Evolutionary conservation across 768 basidiomycete species (phyloP).

Genomic region (Mycena rosella): DNA sequence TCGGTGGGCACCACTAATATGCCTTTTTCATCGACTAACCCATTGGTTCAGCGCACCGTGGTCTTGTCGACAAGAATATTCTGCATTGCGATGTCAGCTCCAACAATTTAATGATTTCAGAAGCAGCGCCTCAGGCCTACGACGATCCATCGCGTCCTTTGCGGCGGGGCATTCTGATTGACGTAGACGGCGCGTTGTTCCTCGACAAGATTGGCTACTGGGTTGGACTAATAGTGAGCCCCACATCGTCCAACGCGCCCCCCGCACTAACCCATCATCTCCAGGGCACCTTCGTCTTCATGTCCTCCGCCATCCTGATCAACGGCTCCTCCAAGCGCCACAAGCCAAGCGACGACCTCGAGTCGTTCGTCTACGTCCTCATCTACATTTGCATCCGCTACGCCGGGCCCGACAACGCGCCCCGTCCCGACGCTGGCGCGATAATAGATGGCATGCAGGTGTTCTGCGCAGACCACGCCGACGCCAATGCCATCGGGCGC

Average conservation of each 20-base stretch:
- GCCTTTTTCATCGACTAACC: background rate
- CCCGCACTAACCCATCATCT: background rate
- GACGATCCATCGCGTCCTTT: background rate
- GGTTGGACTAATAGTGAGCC: constrained; percentile 20
- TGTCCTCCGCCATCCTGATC: constrained; percentile 25
- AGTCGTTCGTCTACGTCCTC: constrained; percentile 25
- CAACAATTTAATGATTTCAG: constrained; percentile 28
- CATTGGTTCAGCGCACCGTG: constrained; percentile 1
- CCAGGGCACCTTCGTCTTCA: constrained; percentile 26
- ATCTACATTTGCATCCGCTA: constrained; percentile 22
- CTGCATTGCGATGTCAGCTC: constrained; percentile 21
- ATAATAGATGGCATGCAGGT: background rate
- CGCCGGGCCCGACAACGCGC: constrained; percentile 22
- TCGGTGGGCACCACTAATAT: background rate
- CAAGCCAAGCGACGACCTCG: constrained; percentile 19
- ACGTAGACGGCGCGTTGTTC: constrained; percentile 12
- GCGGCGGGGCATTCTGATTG: constrained; percentile 18
- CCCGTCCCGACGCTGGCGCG: background rate
- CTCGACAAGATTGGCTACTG: constrained; percentile 22
- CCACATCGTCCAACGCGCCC: background rate
- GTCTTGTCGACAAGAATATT: constrained; percentile 13
- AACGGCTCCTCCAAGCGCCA: constrained; percentile 16
- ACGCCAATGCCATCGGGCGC: background rate
- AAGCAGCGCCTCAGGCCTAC: background rate
- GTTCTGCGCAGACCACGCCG: constrained; percentile 3